Evolutionary conservation across 805 yeast genomes (phyloP).

Genomic region (Zygoascus flipseniorum): DNA sequence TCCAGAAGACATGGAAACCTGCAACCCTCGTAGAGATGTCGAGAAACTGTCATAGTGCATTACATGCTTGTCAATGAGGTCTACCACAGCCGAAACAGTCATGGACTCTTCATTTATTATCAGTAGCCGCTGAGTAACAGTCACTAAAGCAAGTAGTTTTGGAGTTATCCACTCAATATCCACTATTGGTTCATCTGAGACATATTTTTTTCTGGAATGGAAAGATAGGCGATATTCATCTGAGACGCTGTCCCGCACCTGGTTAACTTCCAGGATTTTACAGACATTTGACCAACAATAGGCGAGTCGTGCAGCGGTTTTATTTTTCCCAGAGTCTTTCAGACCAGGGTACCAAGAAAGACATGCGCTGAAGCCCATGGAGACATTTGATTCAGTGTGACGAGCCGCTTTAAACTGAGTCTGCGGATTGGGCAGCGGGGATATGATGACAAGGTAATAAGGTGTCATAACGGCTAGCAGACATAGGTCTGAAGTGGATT

Average conservation of each 20-base stretch:
- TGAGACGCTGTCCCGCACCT: constrained; percentile 24
- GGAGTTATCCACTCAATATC: constrained; percentile 50
- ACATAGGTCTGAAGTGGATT: constrained; percentile 41
- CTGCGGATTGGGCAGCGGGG: constrained; percentile 42
- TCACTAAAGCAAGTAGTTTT: constrained; percentile 33
- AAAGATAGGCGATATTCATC: constrained; percentile 27
- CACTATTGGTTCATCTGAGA: constrained; percentile 42
- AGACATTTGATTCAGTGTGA: constrained; percentile 32
- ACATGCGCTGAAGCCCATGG: constrained; percentile 35
- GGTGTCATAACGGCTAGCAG: constrained; percentile 53
- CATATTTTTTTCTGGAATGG: constrained; percentile 35
- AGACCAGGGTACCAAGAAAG: constrained; percentile 59
- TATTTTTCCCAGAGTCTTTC: constrained; percentile 5
- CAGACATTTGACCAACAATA: constrained; percentile 61
- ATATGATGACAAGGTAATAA: constrained; percentile 41
- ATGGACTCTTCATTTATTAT: constrained; percentile 36
- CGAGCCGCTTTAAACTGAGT: constrained; percentile 48
- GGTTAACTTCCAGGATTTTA: constrained; percentile 43
- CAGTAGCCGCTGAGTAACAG: constrained; percentile 39
- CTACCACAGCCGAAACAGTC: constrained; percentile 30
- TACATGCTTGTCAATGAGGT: constrained; percentile 35
- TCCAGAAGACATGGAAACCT: constrained; percentile 11
- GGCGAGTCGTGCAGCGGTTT: constrained; percentile 36
- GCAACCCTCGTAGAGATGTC: constrained; percentile 11
- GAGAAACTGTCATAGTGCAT: constrained; percentile 28